A percentile compares a stretch with the other conserved stretches of the same genome.
Evolutionary conservation across 2,329 filamentous ascomycete genomes (phyloP).

Genomic region (Fusarium sp.): DNA sequence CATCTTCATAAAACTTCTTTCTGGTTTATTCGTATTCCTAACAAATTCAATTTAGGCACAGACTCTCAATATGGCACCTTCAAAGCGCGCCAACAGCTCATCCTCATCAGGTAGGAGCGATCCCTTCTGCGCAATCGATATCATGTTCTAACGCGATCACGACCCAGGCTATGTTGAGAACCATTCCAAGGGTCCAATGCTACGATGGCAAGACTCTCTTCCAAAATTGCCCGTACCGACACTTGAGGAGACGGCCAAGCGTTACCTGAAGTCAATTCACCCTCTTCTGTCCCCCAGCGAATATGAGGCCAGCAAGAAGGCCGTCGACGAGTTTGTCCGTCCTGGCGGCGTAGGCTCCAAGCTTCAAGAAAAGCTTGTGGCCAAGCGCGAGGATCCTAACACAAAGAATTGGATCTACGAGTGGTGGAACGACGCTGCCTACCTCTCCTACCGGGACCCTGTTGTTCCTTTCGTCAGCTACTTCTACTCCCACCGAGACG

Average conservation of each 20-base stretch:
- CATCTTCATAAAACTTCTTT: neutral
- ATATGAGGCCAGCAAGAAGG: slow-evolving; percentile 79
- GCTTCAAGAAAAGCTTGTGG: slow-evolving; percentile 88
- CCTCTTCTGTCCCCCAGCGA: slow-evolving; percentile 77
- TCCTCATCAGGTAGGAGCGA: slow-evolving; percentile 60
- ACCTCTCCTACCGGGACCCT: slow-evolving; percentile 92
- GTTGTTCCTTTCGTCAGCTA: slow-evolving; percentile 98
- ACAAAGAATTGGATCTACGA: slow-evolving; percentile 95
- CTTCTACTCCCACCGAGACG: slow-evolving; percentile 98
- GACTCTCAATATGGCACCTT: slow-evolving; percentile 61
- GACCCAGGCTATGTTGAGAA: slow-evolving; percentile 80
- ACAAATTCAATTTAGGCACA: slow-evolving; percentile 35
- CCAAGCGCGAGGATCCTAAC: slow-evolving; percentile 80
- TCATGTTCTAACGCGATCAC: slow-evolving; percentile 33
- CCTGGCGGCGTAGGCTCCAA: slow-evolving; percentile 85
- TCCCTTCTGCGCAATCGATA: neutral
- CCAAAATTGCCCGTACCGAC: slow-evolving; percentile 82
- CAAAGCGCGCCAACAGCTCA: slow-evolving; percentile 66
- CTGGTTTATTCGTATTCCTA: neutral
- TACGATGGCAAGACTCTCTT: slow-evolving; percentile 88
- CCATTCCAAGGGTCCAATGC: slow-evolving; percentile 80
- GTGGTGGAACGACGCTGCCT: slow-evolving; percentile 98
- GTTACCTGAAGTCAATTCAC: slow-evolving; percentile 83
- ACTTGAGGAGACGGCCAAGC: slow-evolving; percentile 82
- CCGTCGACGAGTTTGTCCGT: slow-evolving; percentile 87